These are phyloP conservation scores for Acer yangbiense DNA, from an alignment of 345 rosid species.

Conservation along the genomic window DNA sequence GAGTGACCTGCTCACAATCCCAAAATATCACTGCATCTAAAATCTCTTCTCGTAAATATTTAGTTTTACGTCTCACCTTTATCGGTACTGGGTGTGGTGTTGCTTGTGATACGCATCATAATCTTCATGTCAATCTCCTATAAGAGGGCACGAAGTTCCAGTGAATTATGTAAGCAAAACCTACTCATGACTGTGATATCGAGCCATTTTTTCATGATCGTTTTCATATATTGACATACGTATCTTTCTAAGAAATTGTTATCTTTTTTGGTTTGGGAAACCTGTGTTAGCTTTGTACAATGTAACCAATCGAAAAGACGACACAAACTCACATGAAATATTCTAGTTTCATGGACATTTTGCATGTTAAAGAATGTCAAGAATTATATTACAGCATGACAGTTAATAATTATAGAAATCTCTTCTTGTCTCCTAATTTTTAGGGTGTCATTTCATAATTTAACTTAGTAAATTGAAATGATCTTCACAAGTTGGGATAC, in stretches of 20 bases:
- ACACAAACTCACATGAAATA: background rate
- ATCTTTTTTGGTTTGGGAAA: background rate
- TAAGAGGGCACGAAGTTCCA: background rate
- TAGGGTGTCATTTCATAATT: no score
- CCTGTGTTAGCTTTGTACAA: slow-evolving; percentile 11
- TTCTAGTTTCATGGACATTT: background rate
- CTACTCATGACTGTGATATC: slow-evolving; percentile 4
- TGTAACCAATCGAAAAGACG: slow-evolving; percentile 18
- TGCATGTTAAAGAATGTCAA: background rate
- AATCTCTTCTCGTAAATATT: no score
- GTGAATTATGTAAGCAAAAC: background rate
- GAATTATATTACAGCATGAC: no score
- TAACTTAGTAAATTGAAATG: no score
- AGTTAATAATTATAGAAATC: no score
- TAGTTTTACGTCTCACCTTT: background rate
- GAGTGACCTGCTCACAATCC: no score
- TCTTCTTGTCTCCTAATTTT: background rate
- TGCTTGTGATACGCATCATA: background rate
- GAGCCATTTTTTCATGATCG: background rate
- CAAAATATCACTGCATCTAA: no score
- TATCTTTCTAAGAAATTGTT: slow-evolving; percentile 15
- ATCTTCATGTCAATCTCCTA: background rate
- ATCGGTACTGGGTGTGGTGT: background rate
- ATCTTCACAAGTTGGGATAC: no score
- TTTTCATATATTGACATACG: background rate